Evolutionary conservation across 164 flowering plant genomes (phyloP).

Genomic region (Berberis thunbergii): DNA sequence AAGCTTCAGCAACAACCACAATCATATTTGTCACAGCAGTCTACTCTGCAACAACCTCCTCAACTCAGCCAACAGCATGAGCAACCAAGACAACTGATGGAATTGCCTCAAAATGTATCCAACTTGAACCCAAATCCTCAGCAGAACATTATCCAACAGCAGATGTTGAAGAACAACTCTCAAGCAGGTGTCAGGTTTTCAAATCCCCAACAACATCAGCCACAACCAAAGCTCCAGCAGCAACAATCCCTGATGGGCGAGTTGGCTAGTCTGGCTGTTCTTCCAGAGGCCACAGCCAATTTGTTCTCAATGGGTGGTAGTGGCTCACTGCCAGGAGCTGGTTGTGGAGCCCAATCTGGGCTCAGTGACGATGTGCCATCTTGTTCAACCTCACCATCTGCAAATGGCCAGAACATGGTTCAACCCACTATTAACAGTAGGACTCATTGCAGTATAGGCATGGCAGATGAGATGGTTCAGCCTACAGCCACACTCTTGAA

Average conservation of each 20-base stretch:
- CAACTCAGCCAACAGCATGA: conserved; percentile 48
- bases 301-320: conserved; percentile 34
- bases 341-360: conserved; percentile 49
- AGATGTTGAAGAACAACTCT: conserved; percentile 33
- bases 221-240: conserved; percentile 42
- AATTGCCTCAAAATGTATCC: conserved; percentile 48
- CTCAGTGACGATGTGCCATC: conserved; percentile 74
- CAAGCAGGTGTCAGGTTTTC: conserved; percentile 36
- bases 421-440: conserved; percentile 34
- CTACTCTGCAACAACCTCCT: conserved; percentile 38
- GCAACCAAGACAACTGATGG: conserved; percentile 58
- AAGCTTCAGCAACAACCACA: conserved; percentile 80
- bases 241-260: conserved; percentile 43
- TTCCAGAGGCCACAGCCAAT: conserved; percentile 29
- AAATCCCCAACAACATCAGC: conserved; percentile 24
- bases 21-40: conserved; percentile 51
- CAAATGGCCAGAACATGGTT: conserved; percentile 37
- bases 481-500: conserved; percentile 45
- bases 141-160: conserved; percentile 35
- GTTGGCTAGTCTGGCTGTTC: conserved; percentile 34
- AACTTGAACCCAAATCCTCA: conserved; percentile 39
- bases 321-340: conserved; percentile 34
- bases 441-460: conserved; percentile 20
- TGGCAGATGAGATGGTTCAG: conserved; percentile 56
- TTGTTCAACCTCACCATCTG: conserved; percentile 86